Evolutionary conservation across 768 basidiomycete species (phyloP).

Genomic region (Glaciozyma antarctica): DNA sequence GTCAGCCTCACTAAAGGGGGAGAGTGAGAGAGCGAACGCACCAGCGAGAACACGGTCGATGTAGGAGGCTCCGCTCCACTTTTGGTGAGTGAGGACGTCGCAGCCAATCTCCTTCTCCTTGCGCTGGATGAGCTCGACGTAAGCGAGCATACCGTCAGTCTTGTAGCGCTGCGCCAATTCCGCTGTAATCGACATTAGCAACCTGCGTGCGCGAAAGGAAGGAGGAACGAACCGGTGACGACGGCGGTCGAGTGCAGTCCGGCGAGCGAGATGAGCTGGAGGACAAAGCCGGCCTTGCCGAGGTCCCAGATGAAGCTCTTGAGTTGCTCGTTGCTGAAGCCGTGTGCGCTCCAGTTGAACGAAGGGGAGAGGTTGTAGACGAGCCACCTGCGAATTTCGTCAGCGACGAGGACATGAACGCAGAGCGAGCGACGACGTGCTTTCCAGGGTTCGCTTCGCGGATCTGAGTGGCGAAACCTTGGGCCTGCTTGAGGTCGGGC

Average conservation of each 20-base stretch:
- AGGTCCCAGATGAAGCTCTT: slow-evolving; percentile 85
- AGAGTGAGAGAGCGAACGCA: slow-evolving; percentile 22
- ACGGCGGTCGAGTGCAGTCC: slow-evolving; percentile 80
- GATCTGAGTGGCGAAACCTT: slow-evolving; percentile 65
- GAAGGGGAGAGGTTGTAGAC: slow-evolving; percentile 91
- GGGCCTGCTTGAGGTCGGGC: slow-evolving; percentile 72
- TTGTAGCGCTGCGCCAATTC: slow-evolving; percentile 72
- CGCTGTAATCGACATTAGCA: slow-evolving; percentile 42
- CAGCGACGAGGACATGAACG: neutral
- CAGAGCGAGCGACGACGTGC: slow-evolving; percentile 38
- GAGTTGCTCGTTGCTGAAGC: slow-evolving; percentile 56
- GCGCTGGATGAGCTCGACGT: slow-evolving; percentile 75
- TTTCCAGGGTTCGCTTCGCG: slow-evolving; percentile 63
- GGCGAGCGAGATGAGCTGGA: slow-evolving; percentile 80
- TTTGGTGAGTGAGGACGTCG: slow-evolving; percentile 87
- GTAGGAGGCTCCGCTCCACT: slow-evolving; percentile 86
- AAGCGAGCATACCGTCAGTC: slow-evolving; percentile 84
- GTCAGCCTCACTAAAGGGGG: neutral
- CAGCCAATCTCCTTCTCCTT: slow-evolving; percentile 81
- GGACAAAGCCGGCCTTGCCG: slow-evolving; percentile 75
- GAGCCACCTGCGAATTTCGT: slow-evolving; percentile 51
- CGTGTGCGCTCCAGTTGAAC: slow-evolving; percentile 82
- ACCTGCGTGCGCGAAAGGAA: neutral
- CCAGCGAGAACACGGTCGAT: slow-evolving; percentile 73
- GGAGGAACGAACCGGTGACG: slow-evolving; percentile 51